These are phyloP conservation scores for Tylopilus balloui DNA, from an alignment of 768 basidiomycete genomes.

Conservation along the genomic window DNA sequence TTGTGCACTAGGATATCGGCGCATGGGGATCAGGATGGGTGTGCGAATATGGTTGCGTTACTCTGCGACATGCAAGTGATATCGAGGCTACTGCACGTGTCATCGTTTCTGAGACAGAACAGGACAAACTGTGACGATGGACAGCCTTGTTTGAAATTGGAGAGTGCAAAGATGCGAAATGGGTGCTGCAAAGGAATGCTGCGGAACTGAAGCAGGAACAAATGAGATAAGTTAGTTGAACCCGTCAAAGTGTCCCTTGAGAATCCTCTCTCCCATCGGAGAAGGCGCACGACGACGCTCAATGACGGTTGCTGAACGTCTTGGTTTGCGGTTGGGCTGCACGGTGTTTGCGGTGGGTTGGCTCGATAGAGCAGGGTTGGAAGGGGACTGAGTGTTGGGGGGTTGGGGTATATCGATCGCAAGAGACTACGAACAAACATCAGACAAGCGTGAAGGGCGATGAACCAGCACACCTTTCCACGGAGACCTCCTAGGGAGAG, in stretches of 20 bases:
- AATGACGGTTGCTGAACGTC: constrained; percentile 57
- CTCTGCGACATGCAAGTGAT: constrained; percentile 7
- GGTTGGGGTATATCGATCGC: constrained; percentile 20
- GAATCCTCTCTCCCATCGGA: constrained; percentile 87
- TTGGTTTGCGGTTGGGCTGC: constrained; percentile 34
- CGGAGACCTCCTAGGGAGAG: constrained; percentile 66
- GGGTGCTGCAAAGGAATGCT: neutral
- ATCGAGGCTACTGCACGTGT: constrained; percentile 10
- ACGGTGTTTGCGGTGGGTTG: constrained; percentile 12
- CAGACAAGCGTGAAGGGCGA: neutral
- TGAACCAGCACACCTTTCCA: constrained; percentile 45
- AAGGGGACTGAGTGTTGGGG: constrained; percentile 43
- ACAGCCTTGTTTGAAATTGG: constrained; percentile 1
- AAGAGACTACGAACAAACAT: constrained; percentile 9
- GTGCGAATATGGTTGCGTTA: constrained; percentile 4
- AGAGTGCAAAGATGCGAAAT: constrained; percentile 3
- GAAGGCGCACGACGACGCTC: constrained; percentile 67
- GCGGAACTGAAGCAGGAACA: neutral
- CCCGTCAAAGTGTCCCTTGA: constrained; percentile 88
- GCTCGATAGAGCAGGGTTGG: constrained; percentile 44
- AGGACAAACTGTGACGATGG: neutral
- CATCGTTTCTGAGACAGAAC: constrained; percentile 2
- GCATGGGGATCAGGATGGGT: constrained; percentile 1
- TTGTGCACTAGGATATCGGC: constrained; percentile 23
- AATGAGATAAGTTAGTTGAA: constrained; percentile 54